A percentile compares a stretch with the other conserved stretches of the same genome.
These are phyloP conservation scores for Fragilaria crotonensis DNA, from an alignment of 108 stramenopile genomes.

Conservation along the genomic window DNA sequence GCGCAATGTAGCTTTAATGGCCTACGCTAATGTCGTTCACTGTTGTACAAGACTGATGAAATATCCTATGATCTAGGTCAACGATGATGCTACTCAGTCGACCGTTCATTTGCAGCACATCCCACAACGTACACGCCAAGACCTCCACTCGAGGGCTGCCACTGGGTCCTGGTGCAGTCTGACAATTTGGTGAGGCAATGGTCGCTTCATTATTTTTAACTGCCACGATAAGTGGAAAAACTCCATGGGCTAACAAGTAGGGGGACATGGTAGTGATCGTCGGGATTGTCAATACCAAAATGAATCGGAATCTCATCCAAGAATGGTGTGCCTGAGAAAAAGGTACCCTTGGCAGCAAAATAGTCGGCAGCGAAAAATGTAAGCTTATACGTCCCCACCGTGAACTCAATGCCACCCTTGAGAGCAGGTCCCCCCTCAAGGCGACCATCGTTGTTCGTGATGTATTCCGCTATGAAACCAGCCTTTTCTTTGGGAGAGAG, in stretches of 20 bases:
- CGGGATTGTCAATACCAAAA: slow-evolving; percentile 90
- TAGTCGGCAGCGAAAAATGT: slow-evolving; percentile 81
- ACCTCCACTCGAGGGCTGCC: too few species aligned
- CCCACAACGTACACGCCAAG: too few species aligned
- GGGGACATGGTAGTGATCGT: slow-evolving; percentile 90
- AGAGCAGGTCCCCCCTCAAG: slow-evolving; percentile 68
- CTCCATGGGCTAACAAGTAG: slow-evolving; percentile 83
- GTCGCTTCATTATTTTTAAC: too few species aligned
- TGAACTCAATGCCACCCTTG: slow-evolving; percentile 54
- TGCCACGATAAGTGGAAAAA: slow-evolving; percentile 85
- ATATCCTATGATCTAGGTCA: too few species aligned
- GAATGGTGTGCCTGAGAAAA: slow-evolving; percentile 67
- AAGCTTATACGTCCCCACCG: slow-evolving; percentile 76
- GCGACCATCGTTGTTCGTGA: slow-evolving; percentile 81
- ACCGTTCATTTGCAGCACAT: too few species aligned
- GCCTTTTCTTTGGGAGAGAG: slow-evolving; percentile 31
- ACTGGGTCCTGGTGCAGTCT: too few species aligned
- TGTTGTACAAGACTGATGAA: too few species aligned
- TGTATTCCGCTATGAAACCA: slow-evolving; percentile 47
- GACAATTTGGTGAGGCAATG: too few species aligned
- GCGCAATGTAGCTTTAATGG: slow-evolving; percentile 32
- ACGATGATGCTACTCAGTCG: too few species aligned
- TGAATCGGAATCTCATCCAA: slow-evolving; percentile 72
- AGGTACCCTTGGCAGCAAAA: slow-evolving; percentile 63
- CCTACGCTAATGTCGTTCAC: too few species aligned